Evolutionary conservation across 1,284 basidiomycete species (phyloP).

Genomic region (Athelia sp.): DNA sequence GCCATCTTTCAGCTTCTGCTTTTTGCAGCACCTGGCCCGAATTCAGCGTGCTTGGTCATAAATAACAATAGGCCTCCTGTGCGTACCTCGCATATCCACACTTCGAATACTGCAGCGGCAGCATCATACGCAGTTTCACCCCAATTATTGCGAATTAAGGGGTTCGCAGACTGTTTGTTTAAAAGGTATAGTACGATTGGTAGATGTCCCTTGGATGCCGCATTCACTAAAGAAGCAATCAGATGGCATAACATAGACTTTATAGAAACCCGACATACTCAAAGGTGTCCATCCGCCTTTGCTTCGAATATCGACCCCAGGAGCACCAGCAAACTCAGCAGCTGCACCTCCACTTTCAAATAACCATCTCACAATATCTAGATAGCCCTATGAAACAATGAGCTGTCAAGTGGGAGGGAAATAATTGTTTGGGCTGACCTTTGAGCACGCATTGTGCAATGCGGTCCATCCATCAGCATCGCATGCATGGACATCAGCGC

Average conservation of each 20-base stretch:
- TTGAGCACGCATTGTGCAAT: constrained; percentile 84
- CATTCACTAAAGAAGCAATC: constrained; percentile 64
- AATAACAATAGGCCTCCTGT: no score
- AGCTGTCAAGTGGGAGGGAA: constrained; percentile 2
- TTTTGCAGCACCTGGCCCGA: constrained; percentile 66
- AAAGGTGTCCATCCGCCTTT: constrained; percentile 86
- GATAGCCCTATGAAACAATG: constrained; percentile 63
- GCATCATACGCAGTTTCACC: constrained; percentile 90
- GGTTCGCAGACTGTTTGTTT: constrained; percentile 77
- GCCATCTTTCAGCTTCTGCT: constrained; percentile 77
- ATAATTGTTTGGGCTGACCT: constrained; percentile 44
- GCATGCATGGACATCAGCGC: constrained; percentile 67
- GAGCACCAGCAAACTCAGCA: constrained; percentile 40
- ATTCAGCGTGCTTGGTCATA: constrained; percentile 4
- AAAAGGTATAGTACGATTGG: constrained; percentile 81
- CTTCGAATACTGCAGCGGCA: constrained; percentile 87
- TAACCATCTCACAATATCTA: constrained; percentile 81
- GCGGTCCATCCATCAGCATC: constrained; percentile 88
- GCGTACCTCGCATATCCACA: constrained; percentile 82
- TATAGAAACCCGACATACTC: constrained; percentile 43
- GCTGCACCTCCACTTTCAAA: constrained; percentile 69
- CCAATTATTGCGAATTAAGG: constrained; percentile 83
- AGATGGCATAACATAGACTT: constrained; percentile 5
- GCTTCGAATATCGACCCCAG: constrained; percentile 67
- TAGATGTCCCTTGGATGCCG: constrained; percentile 86